Base-by-base conservation (phyloP, 139 green algal genomes). In the Coccomyxa sp. region DNA sequence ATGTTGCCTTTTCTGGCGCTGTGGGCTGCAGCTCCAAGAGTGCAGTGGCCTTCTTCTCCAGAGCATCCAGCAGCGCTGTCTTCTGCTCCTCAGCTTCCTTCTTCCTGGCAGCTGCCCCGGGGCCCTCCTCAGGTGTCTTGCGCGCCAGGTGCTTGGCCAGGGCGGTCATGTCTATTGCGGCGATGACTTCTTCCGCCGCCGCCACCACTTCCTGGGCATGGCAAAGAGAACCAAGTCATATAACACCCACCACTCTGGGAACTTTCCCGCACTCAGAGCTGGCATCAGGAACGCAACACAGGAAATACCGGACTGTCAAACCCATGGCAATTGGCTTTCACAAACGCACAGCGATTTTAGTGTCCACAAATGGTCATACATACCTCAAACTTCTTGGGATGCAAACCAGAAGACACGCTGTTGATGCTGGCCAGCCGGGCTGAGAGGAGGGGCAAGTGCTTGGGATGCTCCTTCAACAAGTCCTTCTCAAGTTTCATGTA, bases 361-460 rank as follows among this genome's bases (percentile, higher is more conserved):
- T 78, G 30, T 16, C 14, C 14, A 28, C 23, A 21, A 38, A 38
- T 31, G 25, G 10, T n/a, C 4, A 18, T 28, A 60, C 30, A 13
- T 66, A 60, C 31, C 32, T 28, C 14, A 3, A 80, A 71, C 18
- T 25, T 21, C 18, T 71, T 25, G 18, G 18, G 18, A 21, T 25
- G 63, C 63, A 28, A 28, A 9, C 10, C 63, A 71, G 63, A 1
- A 28, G 63, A 25, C 63, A 71, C 18, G 63, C 18, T 25, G 7
- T 21, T 25, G 63, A 71, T 21, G 21, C 63, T 25, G 21, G 63
- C 63, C 63, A 71, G 63, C 18, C 18, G 18, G 63, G 63, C 63
- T 11, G 63, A 28, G 18, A 96, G 88, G 77, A 96, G 83, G 13
- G 94, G 92, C 88, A 97, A 87, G 84, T 95, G 90, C 21, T 30